A percentile compares a stretch with the other conserved stretches of the same genome.
Conservation (phyloP, 495 filamentous ascomycete genomes). For the Tuber borchii region DNA sequence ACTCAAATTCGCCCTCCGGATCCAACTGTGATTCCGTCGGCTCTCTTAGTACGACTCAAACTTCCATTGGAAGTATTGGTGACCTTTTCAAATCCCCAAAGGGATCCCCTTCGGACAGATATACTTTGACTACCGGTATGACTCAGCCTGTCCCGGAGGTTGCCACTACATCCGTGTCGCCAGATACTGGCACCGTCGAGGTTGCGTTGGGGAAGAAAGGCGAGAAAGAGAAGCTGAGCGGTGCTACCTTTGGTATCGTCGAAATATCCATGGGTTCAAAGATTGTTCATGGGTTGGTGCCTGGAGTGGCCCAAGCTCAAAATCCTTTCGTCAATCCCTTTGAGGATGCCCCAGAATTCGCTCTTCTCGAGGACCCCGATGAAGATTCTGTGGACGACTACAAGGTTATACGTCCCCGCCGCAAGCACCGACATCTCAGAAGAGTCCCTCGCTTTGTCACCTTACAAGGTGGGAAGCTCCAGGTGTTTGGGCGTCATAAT, state of each 20-base stretch:
- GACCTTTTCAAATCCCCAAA: not conserved
- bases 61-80: not conserved
- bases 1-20: not conserved
- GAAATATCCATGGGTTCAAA: not conserved
- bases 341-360: not conserved
- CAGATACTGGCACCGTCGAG: not conserved
- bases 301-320: not conserved
- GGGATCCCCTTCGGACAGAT: not conserved
- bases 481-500: slow-evolving; percentile 3
- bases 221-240: not conserved
- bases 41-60: not conserved
- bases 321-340: not conserved
- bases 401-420: not conserved
- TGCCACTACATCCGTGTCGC: not conserved
- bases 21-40: not conserved
- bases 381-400: not conserved
- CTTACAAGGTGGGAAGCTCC: not conserved
- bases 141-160: not conserved
- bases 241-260: not conserved
- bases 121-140: not conserved
- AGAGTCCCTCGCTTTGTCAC: not conserved
- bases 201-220: not conserved
- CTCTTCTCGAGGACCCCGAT: not conserved
- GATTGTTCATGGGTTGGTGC: not conserved
- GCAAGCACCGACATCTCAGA: not conserved